These are phyloP conservation scores for Penicillium sp. DNA, from an alignment of 2,329 filamentous ascomycete genomes.

Conservation along the genomic window DNA sequence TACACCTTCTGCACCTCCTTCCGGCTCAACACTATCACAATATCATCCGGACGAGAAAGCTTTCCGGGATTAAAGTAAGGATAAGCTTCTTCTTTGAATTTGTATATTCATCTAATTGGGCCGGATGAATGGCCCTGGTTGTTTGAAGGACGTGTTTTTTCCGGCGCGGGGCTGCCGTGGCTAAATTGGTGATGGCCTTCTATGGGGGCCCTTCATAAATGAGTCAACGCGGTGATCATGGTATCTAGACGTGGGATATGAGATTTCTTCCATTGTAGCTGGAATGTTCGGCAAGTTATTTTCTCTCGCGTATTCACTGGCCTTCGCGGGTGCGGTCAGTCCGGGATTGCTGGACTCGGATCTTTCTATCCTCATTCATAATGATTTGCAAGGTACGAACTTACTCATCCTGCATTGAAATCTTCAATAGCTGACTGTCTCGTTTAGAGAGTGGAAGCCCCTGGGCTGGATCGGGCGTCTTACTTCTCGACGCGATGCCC, in stretches of 20 bases:
- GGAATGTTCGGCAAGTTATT: constrained; percentile 14
- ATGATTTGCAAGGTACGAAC: constrained; percentile 22
- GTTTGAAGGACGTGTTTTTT: constrained; percentile 7
- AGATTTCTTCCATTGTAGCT: not conserved
- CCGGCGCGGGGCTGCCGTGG: constrained; percentile 18
- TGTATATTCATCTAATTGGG: not conserved
- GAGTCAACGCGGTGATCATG: no score
- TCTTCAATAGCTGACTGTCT: not conserved
- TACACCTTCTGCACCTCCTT: not conserved
- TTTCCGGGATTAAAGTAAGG: not conserved
- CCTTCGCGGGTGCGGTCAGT: constrained; percentile 13
- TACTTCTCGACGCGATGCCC: constrained; percentile 22
- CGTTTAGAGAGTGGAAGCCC: constrained; percentile 21
- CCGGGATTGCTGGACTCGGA: constrained; percentile 18
- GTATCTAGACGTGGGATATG: not conserved
- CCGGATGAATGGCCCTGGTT: constrained; percentile 12
- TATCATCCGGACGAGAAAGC: not conserved
- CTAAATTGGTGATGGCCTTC: constrained; percentile 4
- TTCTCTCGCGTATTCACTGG: constrained; percentile 1
- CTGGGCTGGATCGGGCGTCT: constrained; percentile 16
- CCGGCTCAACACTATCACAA: not conserved
- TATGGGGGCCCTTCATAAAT: not conserved
- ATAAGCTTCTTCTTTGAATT: not conserved
- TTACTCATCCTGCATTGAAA: not conserved
- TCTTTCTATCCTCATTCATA: constrained; percentile 25